phyloP scores from a whole-genome alignment of 2,329 filamentous ascomycete species.

The Lachnellula hyalina region DNA sequence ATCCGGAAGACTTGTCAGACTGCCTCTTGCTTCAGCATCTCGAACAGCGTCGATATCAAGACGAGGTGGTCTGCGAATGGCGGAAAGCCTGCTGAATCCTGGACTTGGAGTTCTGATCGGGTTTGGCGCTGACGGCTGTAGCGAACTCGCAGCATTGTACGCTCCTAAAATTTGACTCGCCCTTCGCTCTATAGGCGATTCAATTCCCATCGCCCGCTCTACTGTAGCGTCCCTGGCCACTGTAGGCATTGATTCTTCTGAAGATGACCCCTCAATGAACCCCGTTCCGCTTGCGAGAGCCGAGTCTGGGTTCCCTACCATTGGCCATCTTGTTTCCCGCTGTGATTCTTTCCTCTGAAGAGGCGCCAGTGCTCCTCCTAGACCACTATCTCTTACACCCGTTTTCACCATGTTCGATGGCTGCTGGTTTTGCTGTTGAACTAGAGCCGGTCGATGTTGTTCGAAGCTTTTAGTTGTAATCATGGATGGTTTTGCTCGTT shows the following conservation, averaged over 20 bases:
- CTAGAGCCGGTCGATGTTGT: slow-evolving; percentile 20
- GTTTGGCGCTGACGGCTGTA: slow-evolving; percentile 12
- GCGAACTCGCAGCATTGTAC: slow-evolving; percentile 40
- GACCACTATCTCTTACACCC: slow-evolving; percentile 10
- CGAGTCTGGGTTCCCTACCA: slow-evolving; percentile 19
- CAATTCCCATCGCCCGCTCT: slow-evolving; percentile 6
- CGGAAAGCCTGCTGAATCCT: slow-evolving; percentile 43
- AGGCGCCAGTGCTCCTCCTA: slow-evolving; percentile 1
- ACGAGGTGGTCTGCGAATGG: slow-evolving; percentile 61
- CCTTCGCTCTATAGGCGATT: slow-evolving; percentile 29
- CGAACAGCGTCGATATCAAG: slow-evolving; percentile 79
- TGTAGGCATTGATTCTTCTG: slow-evolving; percentile 20
- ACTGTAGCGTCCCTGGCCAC: slow-evolving; percentile 16
- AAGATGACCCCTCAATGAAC: slow-evolving; percentile 25
- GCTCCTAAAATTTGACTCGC: slow-evolving; percentile 46
- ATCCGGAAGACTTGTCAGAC: slow-evolving; percentile 86
- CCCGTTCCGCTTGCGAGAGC: slow-evolving; percentile 26
- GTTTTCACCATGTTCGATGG: slow-evolving; percentile 35
- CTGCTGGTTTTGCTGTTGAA: slow-evolving; percentile 28
- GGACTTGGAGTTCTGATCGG: slow-evolving; percentile 18
- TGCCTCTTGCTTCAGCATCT: slow-evolving; percentile 77
- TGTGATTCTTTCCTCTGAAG: slow-evolving; percentile 7
- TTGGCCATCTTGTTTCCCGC: slow-evolving; percentile 12
- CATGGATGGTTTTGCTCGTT: slow-evolving; percentile 52
- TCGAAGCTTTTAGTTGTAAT: slow-evolving; percentile 40